These are phyloP conservation scores for Martiniozyma asiatica DNA, from an alignment of 1,139 yeast genomes.

Conservation along the genomic window DNA sequence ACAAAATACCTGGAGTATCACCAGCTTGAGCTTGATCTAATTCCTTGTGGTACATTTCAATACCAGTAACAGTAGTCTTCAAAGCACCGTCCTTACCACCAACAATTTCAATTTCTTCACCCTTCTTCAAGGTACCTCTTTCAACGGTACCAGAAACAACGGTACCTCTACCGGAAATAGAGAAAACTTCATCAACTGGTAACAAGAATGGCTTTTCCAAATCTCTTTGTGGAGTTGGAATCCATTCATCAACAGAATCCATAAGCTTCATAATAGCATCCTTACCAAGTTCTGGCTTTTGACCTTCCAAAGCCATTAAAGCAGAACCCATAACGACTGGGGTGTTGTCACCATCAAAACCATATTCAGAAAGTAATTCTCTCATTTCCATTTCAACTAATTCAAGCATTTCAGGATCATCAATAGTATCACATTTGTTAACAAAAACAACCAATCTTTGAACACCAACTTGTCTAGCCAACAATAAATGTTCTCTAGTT, in stretches of 20 bases:
- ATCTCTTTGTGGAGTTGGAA: slow-evolving; percentile 95
- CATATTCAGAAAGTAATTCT: slow-evolving; percentile 80
- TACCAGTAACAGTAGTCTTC: slow-evolving; percentile 94
- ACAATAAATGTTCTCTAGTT: slow-evolving; percentile 94
- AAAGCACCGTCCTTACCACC: slow-evolving; percentile 80
- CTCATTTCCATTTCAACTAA: slow-evolving; percentile 99
- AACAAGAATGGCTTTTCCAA: slow-evolving; percentile 91
- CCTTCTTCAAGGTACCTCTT: slow-evolving; percentile 94
- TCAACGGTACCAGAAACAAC: slow-evolving; percentile 98
- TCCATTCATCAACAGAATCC: slow-evolving; percentile 86
- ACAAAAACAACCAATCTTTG: slow-evolving; percentile 95
- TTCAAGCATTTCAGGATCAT: slow-evolving; percentile 98
- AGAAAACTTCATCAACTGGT: slow-evolving; percentile 96
- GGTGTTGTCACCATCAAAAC: slow-evolving; percentile 95
- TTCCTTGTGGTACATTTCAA: slow-evolving; percentile 98
- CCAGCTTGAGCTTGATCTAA: slow-evolving; percentile 97
- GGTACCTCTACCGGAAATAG: slow-evolving; percentile 99
- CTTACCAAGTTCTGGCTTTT: slow-evolving; percentile 84
- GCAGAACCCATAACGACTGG: slow-evolving; percentile 99
- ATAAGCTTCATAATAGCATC: slow-evolving; percentile 73
- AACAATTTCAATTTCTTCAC: slow-evolving; percentile 95
- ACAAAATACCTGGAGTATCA: slow-evolving; percentile 94
- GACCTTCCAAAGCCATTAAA: slow-evolving; percentile 84
- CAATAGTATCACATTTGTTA: slow-evolving; percentile 94
- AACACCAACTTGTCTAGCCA: slow-evolving; percentile 99